A percentile compares a stretch with the other conserved stretches of the same genome.
phyloP scores from a whole-genome alignment of 176 grass and related monocot genomes.

The Eragrostis nindensis region DNA sequence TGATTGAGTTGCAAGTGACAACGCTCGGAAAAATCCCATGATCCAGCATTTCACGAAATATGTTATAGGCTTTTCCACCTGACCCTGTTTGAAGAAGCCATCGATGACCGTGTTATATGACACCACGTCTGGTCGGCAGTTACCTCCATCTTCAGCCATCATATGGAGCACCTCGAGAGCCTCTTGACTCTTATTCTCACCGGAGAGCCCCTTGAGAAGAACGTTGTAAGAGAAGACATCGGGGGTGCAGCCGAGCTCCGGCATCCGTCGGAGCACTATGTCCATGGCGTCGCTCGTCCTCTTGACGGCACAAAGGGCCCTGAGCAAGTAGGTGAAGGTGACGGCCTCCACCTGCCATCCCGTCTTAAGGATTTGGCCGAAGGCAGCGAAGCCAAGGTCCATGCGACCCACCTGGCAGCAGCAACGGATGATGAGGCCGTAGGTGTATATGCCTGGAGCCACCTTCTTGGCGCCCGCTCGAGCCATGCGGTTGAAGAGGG shows the following conservation, averaged over 20 bases:
- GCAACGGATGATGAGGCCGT: background rate
- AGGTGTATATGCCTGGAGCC: background rate
- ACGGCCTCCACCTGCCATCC: background rate
- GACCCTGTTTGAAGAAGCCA: slow-evolving; percentile 30
- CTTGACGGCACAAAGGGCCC: slow-evolving; percentile 23
- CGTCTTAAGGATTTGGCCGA: background rate
- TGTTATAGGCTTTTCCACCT: background rate
- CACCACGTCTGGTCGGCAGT: slow-evolving; percentile 15
- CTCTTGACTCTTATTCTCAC: slow-evolving; percentile 6
- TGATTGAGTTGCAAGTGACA: slow-evolving; percentile 34
- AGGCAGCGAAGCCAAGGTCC: background rate
- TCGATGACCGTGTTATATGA: slow-evolving; percentile 27
- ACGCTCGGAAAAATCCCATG: slow-evolving; percentile 18
- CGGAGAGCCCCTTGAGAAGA: slow-evolving; percentile 44
- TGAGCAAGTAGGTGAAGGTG: slow-evolving; percentile 19
- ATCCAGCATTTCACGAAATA: slow-evolving; percentile 33
- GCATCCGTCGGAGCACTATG: slow-evolving; percentile 39
- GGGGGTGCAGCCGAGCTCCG: slow-evolving; percentile 31
- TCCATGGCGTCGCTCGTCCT: slow-evolving; percentile 8
- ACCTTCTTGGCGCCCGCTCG: background rate
- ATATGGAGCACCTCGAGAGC: slow-evolving; percentile 30
- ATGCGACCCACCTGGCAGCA: background rate
- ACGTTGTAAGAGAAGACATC: slow-evolving; percentile 3
- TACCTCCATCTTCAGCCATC: slow-evolving; percentile 13
- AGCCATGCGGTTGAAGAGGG: slow-evolving; percentile 14